Base-by-base conservation (phyloP, 1,284 basidiomycete genomes). In the Moesziomyces sp. region DNA sequence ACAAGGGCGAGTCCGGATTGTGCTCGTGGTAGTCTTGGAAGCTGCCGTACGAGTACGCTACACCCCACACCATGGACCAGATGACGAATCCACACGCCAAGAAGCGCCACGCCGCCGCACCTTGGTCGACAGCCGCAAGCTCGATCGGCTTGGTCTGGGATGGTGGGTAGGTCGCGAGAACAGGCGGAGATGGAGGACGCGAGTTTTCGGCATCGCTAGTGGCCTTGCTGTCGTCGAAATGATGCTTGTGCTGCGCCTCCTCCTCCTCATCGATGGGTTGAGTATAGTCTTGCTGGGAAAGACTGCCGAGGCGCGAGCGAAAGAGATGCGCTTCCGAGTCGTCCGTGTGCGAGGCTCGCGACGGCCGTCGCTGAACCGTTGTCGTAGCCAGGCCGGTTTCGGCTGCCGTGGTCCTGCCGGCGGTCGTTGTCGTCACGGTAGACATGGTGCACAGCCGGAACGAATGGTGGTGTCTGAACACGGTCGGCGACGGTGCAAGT, bases 21-120 rank as follows among this genome's bases (percentile, higher is more conserved):
- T 72, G 66, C 35, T 66, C 44, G 65, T 80, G 80, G 54, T 78
- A 83, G 43, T 77, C 71, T 38, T 81, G 79, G 40, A 76, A 82
- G 50, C 68, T 59, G 28, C 81, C 80, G 49, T 76, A 82, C 3
- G 76, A 63, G 58, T 77, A 72, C 28, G 64, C 55, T 34, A 61
- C 46, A 10, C 75, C 75, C 72, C 72, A 74, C 11, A 71, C 67
- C 58, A 74, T 68, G 44, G 69, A 55, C 60, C 64, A 65, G 28
- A 70, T 58, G 18, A 56, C 42, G 34, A 65, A 70, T 3, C 55
- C 54, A 18, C 53, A 56, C 9, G 38, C 28, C 2, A 74, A 16
- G 34, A 75, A 75, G 6, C 52, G 48, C 52, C 57, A 69, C 24
- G 66, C 66, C 40, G 63, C 63, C 18, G 57, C 13, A 26, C 63